A percentile compares a stretch with the other conserved stretches of the same genome.
phyloP scores from a whole-genome alignment of 805 yeast genomes.

The Alloascoidea hylecoeti region DNA sequence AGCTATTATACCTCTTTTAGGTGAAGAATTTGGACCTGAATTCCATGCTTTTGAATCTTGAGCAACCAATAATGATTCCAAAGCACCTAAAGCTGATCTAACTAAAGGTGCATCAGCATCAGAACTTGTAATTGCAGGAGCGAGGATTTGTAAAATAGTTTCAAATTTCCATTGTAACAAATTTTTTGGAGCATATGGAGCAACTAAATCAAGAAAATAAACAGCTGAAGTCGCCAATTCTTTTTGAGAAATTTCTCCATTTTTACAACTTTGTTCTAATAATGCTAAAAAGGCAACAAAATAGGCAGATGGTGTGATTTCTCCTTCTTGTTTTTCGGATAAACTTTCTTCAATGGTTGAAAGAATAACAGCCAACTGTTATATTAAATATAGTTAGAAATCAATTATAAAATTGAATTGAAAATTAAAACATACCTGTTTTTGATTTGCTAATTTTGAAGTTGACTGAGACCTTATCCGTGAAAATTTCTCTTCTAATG shows the following conservation, averaged over 20 bases:
- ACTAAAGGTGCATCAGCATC: slow-evolving; percentile 69
- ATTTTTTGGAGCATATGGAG: slow-evolving; percentile 51
- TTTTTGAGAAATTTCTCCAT: slow-evolving; percentile 38
- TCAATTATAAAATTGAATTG: neutral
- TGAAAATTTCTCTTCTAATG: slow-evolving; percentile 44
- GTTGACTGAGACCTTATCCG: slow-evolving; percentile 57
- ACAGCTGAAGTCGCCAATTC: slow-evolving; percentile 62
- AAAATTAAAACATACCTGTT: slow-evolving; percentile 25
- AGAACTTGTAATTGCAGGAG: slow-evolving; percentile 61
- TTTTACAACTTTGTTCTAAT: slow-evolving; percentile 55
- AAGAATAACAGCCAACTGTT: slow-evolving; percentile 61
- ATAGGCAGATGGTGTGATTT: slow-evolving; percentile 63
- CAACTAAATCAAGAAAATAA: slow-evolving; percentile 68
- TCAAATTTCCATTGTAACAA: slow-evolving; percentile 63
- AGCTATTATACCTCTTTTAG: slow-evolving; percentile 71
- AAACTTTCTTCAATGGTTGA: slow-evolving; percentile 87
- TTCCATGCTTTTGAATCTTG: slow-evolving; percentile 78
- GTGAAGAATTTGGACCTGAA: slow-evolving; percentile 21
- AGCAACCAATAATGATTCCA: slow-evolving; percentile 65
- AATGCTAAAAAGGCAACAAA: slow-evolving; percentile 73
- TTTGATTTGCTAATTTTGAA: slow-evolving; percentile 81
- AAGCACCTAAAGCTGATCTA: slow-evolving; percentile 72
- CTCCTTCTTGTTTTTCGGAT: slow-evolving; percentile 41
- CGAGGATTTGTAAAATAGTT: slow-evolving; percentile 64
- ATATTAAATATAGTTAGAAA: neutral